Conservation (phyloP, 169 alveolate species). For the Plasmodium knowlesi region DNA sequence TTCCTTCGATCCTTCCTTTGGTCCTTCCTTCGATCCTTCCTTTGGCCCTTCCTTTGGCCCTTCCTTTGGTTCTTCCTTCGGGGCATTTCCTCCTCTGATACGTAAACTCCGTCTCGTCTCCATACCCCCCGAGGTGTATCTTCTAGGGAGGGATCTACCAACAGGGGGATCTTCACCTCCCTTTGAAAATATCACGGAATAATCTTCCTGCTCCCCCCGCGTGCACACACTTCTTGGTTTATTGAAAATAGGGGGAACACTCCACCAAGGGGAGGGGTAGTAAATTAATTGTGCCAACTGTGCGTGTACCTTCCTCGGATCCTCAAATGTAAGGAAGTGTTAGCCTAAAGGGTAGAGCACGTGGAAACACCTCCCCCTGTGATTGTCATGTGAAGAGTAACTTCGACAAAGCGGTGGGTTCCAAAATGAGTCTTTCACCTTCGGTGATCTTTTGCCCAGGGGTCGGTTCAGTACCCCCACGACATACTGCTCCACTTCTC, state of each 20-base stretch:
- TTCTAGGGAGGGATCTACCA: neutral
- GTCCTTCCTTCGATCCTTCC: neutral
- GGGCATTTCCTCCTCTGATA: neutral
- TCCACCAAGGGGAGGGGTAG: neutral
- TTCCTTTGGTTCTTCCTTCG: neutral
- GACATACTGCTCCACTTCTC: neutral
- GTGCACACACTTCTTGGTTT: neutral
- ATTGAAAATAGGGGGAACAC: neutral
- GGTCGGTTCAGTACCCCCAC: neutral
- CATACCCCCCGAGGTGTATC: neutral
- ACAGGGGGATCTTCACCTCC: neutral
- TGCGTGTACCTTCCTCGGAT: neutral
- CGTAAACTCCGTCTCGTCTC: conserved; percentile 43
- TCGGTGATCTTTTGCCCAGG: neutral
- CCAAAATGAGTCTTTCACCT: neutral
- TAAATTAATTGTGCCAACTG: neutral
- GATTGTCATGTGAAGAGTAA: neutral
- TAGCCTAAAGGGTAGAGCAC: neutral
- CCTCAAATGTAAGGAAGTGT: too few species aligned
- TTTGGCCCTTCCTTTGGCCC: neutral
- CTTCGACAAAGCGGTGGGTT: neutral
- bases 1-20: conserved; percentile 1
- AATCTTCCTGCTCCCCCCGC: neutral
- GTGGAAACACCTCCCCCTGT: neutral
- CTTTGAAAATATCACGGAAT: neutral